Evolutionary conservation across 768 basidiomycete species (phyloP), one percentile per base, ranked within the genome.

Genomic region (Boletus fagicola): DNA sequence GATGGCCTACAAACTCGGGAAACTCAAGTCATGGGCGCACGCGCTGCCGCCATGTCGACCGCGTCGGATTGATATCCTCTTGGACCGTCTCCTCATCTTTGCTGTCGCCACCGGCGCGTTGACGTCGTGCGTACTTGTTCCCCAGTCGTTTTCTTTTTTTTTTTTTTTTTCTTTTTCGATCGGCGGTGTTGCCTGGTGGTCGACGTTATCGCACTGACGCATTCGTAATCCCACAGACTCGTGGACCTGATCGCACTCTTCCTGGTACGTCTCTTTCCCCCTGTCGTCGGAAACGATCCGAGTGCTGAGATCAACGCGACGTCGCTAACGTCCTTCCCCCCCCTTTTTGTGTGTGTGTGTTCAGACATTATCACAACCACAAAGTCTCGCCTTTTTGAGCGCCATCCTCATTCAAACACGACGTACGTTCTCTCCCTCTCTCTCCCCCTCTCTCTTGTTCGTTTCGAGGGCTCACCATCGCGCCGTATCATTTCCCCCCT

Each of bases 161-260:
- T 13, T 15, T 15, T 7, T 22, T 24, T 10, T 42, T 4, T 12
- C 20, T n/a, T 9, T 39, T 18, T 40, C 2, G 36, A 13, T 39
- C 13, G 26, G 18, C 1, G 11, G 22, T 2, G 20, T 12, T 13
- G 31, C 7, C 3, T 5, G 26, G 54, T 6, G 18, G 24, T 13
- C 1, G 36, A 26, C 5, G 40, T 20, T 3, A 13, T 26, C 24
- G 4, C 9, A 10, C 56, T 58, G 40, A 62, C 43, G 22, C 15
- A 0, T 16, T 30, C 11, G 15, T 5, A 5, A 28, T n/a, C n/a
- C 16, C 36, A 51, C 28, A 70, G 69, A 4, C 24, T 70, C 36
- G 54, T 70, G 18, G 69, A 71, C 47, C 36, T 69, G 22, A 44
- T 71, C 26, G 63, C 69, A 2, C 65, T 70, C 38, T 16, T 65